Conservation (phyloP, 306 rosid species). For the Dalbergia cochinchinensis region DNA sequence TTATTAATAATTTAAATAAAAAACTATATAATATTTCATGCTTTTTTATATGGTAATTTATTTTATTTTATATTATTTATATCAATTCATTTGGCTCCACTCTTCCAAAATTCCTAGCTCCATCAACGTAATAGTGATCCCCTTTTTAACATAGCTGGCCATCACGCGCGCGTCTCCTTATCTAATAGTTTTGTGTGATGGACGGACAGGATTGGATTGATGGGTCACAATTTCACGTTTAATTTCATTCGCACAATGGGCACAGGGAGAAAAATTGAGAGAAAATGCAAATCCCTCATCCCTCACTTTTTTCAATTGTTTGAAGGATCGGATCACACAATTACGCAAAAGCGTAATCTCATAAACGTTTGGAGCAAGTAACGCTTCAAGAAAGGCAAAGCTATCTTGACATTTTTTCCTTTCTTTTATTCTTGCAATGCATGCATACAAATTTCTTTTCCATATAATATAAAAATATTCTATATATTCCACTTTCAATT, state of each 20-base stretch:
- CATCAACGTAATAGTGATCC: too few species aligned
- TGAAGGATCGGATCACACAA: slow-evolving; percentile 36
- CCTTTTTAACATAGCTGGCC: not conserved
- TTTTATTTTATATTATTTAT: too few species aligned
- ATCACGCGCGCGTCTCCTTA: not conserved
- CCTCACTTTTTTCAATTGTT: slow-evolving; percentile 4
- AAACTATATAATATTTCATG: too few species aligned
- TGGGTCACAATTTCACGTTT: slow-evolving; percentile 35
- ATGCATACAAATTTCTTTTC: not conserved
- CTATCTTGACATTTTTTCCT: too few species aligned
- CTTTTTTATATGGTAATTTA: too few species aligned
- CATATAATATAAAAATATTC: too few species aligned
- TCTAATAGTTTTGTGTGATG: slow-evolving; percentile 7
- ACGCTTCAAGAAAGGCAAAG: not conserved
- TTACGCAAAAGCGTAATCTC: slow-evolving; percentile 28
- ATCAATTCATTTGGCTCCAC: too few species aligned
- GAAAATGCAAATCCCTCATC: not conserved
- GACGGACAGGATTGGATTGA: slow-evolving; percentile 44
- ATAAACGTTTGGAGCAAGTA: not conserved
- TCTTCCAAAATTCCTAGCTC: too few species aligned
- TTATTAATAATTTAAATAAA: too few species aligned
- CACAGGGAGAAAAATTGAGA: too few species aligned
- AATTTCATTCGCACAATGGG: not conserved
- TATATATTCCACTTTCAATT: too few species aligned
- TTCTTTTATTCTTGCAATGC: not conserved